A percentile compares a stretch with the other conserved stretches of the same genome.
Conservation (phyloP, 2,329 filamentous ascomycete species). For the Hirsutella thompsonii region DNA sequence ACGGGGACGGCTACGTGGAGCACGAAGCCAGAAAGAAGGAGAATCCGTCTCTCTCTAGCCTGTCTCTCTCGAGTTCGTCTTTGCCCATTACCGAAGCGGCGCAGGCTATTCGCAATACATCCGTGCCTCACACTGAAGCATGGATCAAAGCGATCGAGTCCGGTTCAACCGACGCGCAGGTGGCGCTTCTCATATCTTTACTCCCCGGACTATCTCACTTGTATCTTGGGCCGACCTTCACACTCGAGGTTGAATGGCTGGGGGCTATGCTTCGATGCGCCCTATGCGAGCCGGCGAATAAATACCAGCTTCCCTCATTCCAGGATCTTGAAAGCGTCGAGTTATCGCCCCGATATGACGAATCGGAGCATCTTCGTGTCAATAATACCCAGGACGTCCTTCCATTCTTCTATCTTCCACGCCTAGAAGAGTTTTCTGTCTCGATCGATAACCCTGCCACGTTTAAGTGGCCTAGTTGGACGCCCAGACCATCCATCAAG, state of each 20-base stretch:
- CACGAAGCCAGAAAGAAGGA: not conserved
- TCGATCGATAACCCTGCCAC: conserved; percentile 5
- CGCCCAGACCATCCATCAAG: not conserved
- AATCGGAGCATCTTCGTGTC: not conserved
- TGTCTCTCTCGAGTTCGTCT: no score
- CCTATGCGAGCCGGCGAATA: not conserved
- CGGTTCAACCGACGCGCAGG: conserved; percentile 3
- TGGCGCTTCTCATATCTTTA: conserved; percentile 2
- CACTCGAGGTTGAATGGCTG: not conserved
- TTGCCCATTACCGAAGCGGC: not conserved
- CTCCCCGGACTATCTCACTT: conserved; percentile 2
- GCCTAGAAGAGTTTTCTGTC: not conserved
- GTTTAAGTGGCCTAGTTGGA: conserved; percentile 3
- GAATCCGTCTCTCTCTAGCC: not conserved
- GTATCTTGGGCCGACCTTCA: conserved; percentile 2
- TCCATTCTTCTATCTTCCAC: conserved; percentile 4
- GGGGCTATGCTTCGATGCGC: not conserved
- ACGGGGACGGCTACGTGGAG: not conserved
- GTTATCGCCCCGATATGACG: not conserved
- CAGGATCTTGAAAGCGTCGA: not conserved
- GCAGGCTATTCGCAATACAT: not conserved
- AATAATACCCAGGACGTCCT: conserved; percentile 4
- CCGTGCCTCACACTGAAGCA: not conserved
- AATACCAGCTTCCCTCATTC: not conserved
- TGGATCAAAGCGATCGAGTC: conserved; percentile 1